phyloP scores from a whole-genome alignment of 768 basidiomycete genomes.

The Cyclocybe cylindracea region DNA sequence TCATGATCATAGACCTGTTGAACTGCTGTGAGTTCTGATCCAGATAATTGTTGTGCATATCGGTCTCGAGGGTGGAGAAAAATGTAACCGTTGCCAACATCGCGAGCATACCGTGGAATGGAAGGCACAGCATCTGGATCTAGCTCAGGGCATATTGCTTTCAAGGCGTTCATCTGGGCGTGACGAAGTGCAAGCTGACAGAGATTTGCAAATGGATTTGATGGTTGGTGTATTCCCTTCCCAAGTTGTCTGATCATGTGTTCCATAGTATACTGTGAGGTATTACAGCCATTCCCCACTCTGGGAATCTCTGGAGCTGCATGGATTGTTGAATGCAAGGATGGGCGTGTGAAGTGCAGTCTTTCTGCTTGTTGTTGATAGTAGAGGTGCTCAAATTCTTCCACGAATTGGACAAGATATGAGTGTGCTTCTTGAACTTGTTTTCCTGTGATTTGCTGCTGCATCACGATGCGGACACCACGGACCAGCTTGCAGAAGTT shows the following conservation, averaged over 20 bases:
- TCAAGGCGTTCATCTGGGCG: constrained; percentile 9
- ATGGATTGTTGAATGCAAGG: constrained; percentile 33
- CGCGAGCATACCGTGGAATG: constrained; percentile 5
- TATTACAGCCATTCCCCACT: constrained; percentile 17
- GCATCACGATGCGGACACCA: constrained; percentile 20
- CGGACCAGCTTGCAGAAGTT: no score
- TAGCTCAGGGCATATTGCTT: constrained; percentile 5
- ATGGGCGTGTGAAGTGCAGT: constrained; percentile 34
- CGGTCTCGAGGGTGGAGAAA: constrained; percentile 17
- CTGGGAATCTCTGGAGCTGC: constrained; percentile 19
- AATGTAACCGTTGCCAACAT: constrained; percentile 11
- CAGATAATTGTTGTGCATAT: background rate
- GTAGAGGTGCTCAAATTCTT: constrained; percentile 37
- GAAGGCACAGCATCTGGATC: background rate
- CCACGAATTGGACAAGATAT: constrained; percentile 21
- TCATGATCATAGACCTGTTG: background rate
- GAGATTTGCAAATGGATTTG: constrained; percentile 8
- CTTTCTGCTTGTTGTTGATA: constrained; percentile 20
- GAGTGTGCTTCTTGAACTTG: constrained; percentile 25
- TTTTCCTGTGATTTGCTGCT: constrained; percentile 14
- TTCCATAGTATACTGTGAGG: constrained; percentile 12
- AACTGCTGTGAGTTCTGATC: constrained; percentile 2
- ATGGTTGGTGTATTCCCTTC: constrained; percentile 8
- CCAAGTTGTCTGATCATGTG: constrained; percentile 10
- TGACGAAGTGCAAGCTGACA: constrained; percentile 6